phyloP scores from a whole-genome alignment of 139 green algal genomes.

The Closterium sp. region DNA sequence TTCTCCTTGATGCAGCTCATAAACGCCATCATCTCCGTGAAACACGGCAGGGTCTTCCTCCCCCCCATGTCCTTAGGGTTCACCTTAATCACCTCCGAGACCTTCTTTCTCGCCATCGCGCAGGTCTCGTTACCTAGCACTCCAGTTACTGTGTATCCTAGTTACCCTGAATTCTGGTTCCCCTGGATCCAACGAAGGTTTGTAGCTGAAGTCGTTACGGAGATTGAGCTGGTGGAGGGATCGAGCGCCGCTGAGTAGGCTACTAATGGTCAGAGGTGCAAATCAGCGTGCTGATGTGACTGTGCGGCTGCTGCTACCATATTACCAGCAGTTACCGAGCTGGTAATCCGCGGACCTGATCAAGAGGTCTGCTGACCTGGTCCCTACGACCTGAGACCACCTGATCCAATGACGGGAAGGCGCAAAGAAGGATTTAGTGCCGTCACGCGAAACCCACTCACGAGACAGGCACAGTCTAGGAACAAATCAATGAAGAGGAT shows the following conservation, averaged over 20 bases:
- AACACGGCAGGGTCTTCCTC: conserved; percentile 32
- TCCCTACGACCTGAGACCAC: not conserved
- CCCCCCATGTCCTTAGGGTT: conserved; percentile 18
- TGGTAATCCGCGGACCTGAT: not conserved
- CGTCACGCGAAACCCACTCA: not conserved
- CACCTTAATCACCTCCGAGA: conserved; percentile 15
- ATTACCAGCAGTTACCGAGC: not conserved
- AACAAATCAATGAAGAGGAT: too few relatives aligned
- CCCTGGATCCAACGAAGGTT: not conserved
- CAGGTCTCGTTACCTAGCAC: not conserved
- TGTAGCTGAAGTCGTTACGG: not conserved
- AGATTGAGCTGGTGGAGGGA: not conserved
- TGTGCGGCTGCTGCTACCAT: not conserved
- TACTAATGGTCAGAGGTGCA: not conserved
- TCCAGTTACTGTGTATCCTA: not conserved
- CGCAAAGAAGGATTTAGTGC: not conserved
- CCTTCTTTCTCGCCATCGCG: not conserved
- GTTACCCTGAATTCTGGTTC: not conserved
- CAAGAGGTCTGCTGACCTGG: not conserved
- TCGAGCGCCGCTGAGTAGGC: not conserved
- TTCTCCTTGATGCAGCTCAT: conserved; percentile 40
- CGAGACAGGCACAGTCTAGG: not conserved
- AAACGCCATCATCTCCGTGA: conserved; percentile 41
- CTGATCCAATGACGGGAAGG: not conserved
- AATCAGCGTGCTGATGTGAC: not conserved